Evolutionary conservation across 192 early-diverging fungal genomes (phyloP).

Genomic region (Podila minutissima): DNA sequence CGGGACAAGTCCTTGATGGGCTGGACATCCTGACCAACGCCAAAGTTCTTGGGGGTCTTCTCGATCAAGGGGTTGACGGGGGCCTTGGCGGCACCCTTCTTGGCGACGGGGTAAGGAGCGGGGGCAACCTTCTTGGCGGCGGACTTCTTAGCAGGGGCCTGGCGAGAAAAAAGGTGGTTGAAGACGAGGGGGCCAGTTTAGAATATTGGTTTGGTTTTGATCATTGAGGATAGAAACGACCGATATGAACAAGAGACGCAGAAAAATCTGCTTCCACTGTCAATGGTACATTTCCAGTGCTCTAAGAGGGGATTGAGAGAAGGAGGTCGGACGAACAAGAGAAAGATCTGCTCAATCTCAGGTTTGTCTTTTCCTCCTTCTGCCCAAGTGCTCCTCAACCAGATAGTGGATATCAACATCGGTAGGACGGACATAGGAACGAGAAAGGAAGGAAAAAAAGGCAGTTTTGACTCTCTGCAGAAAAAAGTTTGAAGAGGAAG

Average conservation of each 20-base stretch:
- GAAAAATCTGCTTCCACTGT: neutral
- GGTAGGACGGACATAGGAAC: neutral
- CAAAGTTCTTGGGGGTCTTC: conserved; percentile 93
- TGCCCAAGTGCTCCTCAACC: neutral
- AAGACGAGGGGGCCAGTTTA: conserved; percentile 4
- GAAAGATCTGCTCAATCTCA: neutral
- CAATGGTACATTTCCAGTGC: conserved; percentile 28
- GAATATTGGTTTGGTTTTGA: conserved; percentile 38
- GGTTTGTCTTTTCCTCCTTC: neutral
- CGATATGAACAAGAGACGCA: neutral
- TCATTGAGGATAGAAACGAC: conserved; percentile 45
- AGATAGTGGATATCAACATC: conserved; percentile 2
- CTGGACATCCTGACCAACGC: conserved; percentile 97
- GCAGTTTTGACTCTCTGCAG: neutral
- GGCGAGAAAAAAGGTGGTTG: neutral
- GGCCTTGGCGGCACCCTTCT: conserved; percentile 76
- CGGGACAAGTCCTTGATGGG: conserved; percentile 94
- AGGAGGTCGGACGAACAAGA: neutral
- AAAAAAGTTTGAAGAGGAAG: too few species aligned
- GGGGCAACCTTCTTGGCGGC: conserved; percentile 91
- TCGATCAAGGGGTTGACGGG: conserved; percentile 91
- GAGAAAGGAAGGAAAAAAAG: neutral
- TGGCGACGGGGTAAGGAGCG: conserved; percentile 82
- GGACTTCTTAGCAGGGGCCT: conserved; percentile 66
- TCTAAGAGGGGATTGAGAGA: conserved; percentile 28